These are phyloP conservation scores for Suillus occidentalis DNA, from an alignment of 768 basidiomycete genomes.

Conservation along the genomic window DNA sequence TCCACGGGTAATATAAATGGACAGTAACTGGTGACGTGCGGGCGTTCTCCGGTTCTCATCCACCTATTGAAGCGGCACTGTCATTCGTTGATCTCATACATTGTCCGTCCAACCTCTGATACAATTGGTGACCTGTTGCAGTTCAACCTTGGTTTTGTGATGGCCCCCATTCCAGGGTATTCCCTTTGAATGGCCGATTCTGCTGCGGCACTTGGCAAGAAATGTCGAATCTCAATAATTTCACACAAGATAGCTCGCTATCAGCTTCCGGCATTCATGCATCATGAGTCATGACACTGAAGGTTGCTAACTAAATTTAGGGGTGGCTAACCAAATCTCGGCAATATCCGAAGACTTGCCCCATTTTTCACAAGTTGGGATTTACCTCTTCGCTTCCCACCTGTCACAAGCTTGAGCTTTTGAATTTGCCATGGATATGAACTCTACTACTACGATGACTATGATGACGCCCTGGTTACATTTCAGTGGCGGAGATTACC, in stretches of 20 bases:
- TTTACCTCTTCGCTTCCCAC: background rate
- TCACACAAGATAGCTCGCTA: background rate
- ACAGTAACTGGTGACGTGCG: slow-evolving; percentile 26
- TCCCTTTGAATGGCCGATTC: background rate
- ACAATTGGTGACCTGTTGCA: background rate
- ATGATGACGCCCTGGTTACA: slow-evolving; percentile 67
- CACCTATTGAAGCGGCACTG: background rate
- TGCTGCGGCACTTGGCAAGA: background rate
- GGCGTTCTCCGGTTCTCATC: slow-evolving; percentile 34
- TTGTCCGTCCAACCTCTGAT: background rate
- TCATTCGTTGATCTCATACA: background rate
- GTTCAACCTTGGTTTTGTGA: background rate
- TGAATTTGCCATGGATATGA: slow-evolving; percentile 9
- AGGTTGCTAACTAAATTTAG: background rate
- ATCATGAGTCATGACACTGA: background rate
- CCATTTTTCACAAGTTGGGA: background rate
- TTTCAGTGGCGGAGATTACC: slow-evolving; percentile 60
- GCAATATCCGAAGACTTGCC: background rate
- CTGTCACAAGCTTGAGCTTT: background rate
- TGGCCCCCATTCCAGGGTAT: background rate
- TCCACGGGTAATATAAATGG: background rate
- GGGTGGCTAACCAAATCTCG: background rate
- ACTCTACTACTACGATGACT: slow-evolving; percentile 17
- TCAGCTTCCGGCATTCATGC: background rate
- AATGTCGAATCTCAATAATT: background rate